Percentiles rank a stretch among this genome's conserved stretches.
phyloP scores from a whole-genome alignment of 805 yeast genomes.

The Yamadazyma takamatsuzukensis region DNA sequence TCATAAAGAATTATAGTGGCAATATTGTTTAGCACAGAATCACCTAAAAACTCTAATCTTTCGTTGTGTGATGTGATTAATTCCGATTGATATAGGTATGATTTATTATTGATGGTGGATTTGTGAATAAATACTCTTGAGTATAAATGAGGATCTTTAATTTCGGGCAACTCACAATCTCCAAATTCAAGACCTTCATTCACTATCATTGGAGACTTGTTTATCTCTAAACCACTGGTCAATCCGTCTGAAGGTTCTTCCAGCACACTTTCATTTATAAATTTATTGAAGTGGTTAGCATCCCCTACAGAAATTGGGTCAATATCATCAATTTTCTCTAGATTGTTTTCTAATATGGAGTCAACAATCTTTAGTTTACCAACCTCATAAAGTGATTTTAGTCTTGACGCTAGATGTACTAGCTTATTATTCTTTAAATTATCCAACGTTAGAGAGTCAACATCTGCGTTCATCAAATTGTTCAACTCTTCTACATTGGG shows the following conservation, averaged over 20 bases:
- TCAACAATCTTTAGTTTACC: constrained; percentile 54
- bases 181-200: no score
- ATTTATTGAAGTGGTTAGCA: background rate
- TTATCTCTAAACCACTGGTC: no score
- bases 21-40: constrained; percentile 72
- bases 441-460: constrained; percentile 43
- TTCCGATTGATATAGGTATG: constrained; percentile 55
- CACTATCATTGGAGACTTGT: no score
- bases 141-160: constrained; percentile 53
- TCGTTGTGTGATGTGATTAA: constrained; percentile 70
- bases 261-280: no score
- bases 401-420: constrained; percentile 54
- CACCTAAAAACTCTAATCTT: constrained; percentile 87
- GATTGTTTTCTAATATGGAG: constrained; percentile 10
- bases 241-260: no score
- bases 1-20: constrained; percentile 66
- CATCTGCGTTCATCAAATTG: constrained; percentile 25
- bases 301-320: background rate
- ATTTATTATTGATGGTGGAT: constrained; percentile 60
- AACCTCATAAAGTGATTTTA: constrained; percentile 51
- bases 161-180: constrained; percentile 68
- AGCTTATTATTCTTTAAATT: constrained; percentile 52
- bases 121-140: constrained; percentile 79
- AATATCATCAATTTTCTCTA: no score
- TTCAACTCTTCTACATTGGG: constrained; percentile 48